Evolutionary conservation across 305 asterid species (phyloP).

Genomic region (Fraxinus xanthoxyloides): DNA sequence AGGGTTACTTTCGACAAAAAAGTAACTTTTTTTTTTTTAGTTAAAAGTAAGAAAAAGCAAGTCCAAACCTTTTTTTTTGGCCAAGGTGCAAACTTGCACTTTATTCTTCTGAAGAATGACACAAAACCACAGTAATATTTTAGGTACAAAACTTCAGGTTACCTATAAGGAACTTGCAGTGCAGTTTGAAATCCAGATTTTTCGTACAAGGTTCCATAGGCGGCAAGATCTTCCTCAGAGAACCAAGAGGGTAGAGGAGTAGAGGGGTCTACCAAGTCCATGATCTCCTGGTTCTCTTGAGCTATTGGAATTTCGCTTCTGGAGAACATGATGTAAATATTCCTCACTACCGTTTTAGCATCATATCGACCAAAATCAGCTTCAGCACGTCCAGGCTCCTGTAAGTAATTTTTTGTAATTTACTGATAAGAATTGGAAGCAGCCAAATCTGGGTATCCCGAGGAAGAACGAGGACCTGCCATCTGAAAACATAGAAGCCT

Average conservation of each 20-base stretch:
- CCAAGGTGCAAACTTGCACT: not conserved
- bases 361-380: conserved; percentile 35
- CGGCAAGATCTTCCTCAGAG: conserved; percentile 33
- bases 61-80: not conserved
- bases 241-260: conserved; percentile 42
- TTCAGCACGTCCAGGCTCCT: conserved; percentile 48
- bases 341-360: conserved; percentile 32
- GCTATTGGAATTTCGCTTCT: conserved; percentile 36
- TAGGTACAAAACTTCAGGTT: not conserved
- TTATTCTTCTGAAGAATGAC: not conserved
- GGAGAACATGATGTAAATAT: conserved; percentile 32
- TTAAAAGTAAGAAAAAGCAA: not conserved
- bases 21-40: not conserved
- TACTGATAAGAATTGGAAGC: not conserved
- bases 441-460: not conserved
- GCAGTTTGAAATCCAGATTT: conserved; percentile 39
- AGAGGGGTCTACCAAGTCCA: conserved; percentile 40
- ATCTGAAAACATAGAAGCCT: conserved; percentile 53
- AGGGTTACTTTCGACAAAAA: not conserved
- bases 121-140: not conserved
- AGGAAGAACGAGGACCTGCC: conserved; percentile 30
- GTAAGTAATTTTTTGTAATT: not conserved
- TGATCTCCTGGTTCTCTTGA: conserved; percentile 33
- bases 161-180: conserved; percentile 41
- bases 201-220: conserved; percentile 29